Evolutionary conservation across 2,329 filamentous ascomycete species (phyloP).

Genomic region (Pseudogymnoascus sp.): DNA sequence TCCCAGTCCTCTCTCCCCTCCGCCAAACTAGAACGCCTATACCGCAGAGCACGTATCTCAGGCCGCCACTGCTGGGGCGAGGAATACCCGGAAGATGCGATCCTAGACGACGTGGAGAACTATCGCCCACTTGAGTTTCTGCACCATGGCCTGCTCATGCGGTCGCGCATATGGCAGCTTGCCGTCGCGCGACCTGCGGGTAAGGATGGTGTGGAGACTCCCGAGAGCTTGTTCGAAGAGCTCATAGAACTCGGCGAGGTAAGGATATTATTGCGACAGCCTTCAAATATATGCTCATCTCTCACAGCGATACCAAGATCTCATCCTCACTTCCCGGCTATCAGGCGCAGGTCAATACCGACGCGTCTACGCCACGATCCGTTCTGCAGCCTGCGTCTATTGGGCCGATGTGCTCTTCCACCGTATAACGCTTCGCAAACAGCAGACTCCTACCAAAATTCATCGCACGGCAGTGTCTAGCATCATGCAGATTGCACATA

Average conservation of each 20-base stretch:
- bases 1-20: background rate
- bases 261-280: background rate
- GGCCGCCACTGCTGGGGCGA: slow-evolving; percentile 4
- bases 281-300: background rate
- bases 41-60: slow-evolving; percentile 2
- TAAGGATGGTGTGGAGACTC: background rate
- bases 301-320: background rate
- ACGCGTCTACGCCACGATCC: background rate
- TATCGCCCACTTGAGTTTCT: slow-evolving; percentile 5
- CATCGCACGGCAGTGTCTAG: background rate
- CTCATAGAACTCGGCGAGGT: slow-evolving; percentile 6
- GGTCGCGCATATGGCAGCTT: slow-evolving; percentile 2
- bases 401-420: background rate
- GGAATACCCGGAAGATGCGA: slow-evolving; percentile 3
- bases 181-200: background rate
- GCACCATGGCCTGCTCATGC: background rate
- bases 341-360: background rate
- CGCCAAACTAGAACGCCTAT: background rate
- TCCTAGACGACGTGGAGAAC: slow-evolving; percentile 7
- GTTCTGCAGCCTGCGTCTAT: background rate
- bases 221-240: background rate
- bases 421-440: background rate
- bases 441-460: background rate
- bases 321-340: background rate
- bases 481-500: background rate